Base-by-base conservation (phyloP, 169 alveolate genomes). In the Cryptosporidium bovis region DNA sequence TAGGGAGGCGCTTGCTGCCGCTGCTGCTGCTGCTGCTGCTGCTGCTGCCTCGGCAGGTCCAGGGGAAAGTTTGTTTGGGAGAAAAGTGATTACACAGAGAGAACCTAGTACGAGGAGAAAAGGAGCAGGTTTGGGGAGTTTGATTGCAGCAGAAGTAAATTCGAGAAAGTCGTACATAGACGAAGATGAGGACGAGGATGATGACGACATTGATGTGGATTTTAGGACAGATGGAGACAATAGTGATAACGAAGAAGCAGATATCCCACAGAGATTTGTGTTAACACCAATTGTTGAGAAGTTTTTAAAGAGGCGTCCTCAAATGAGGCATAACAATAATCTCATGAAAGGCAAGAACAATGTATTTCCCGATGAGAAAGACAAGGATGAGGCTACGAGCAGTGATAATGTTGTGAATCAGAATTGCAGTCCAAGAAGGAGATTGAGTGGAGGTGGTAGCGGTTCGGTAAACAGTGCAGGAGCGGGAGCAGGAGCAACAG, bases 271-370 rank as follows among this genome's bases (percentile, higher is more conserved):
- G 20, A 34, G 71, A n/a, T 34, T 60, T 16, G 87, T 77, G 3
- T 27, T 77, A 29, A 77, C 87, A 27, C 87, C 87, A 24, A 27
- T 77, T 2, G 87, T 77, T 16, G 87, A 77, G n/a, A 77, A 77
- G 71, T 77, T 77, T 29, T 51, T 77, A 3, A 77, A 77, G 55
- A 77, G 87, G 24, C 87, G 87, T 3, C 87, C 87, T 40, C 87
- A 77, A 10, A 77, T 77, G 71, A 58, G 62, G 27, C 87, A 77
- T 29, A 77, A 60, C 50, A 40, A 8, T 8, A 8, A 8, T 8
- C 48, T 40, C 48, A 40, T 40, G 0, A 40, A 40, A 8, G 10
- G 48, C 48, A 40, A 40, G 48, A 40, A 40, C 48, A 8, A 24
- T 1, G 44, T 3, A 13, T 53, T 40, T 1, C 51, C 33, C 6